These are phyloP conservation scores for Hyaloperonospora brassicae DNA, from an alignment of 352 stramenopile genomes.

Conservation along the genomic window DNA sequence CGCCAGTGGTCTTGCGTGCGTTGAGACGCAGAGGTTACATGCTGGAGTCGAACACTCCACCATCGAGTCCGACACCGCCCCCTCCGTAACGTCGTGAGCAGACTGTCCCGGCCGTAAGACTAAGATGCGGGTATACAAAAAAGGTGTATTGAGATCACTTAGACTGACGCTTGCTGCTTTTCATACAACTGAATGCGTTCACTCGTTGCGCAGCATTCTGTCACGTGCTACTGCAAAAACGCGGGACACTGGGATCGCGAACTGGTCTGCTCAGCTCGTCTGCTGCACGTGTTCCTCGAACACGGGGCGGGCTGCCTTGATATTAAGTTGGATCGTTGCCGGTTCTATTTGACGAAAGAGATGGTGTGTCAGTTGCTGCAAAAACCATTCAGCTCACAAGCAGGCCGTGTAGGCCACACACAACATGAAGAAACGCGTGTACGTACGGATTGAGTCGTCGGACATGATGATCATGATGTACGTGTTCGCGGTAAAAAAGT, in stretches of 20 bases:
- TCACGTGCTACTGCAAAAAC: too few species aligned
- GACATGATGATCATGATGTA: conserved; percentile 99
- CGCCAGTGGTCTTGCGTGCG: conserved; percentile 64
- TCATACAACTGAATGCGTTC: conserved; percentile 1
- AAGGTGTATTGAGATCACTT: conserved; percentile 10
- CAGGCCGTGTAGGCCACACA: too few species aligned
- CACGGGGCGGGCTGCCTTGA: conserved; percentile 91
- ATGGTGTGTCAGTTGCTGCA: conserved; percentile 4
- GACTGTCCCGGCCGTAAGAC: too few species aligned
- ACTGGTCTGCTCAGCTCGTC: conserved; percentile 45
- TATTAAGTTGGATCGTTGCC: conserved; percentile 94
- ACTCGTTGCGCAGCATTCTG: neutral
- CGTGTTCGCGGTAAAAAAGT: conserved; percentile 97
- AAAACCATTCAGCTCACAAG: too few species aligned
- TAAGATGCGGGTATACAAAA: conserved; percentile 6
- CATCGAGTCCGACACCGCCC: conserved; percentile 19
- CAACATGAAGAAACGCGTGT: too few species aligned
- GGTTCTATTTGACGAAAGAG: conserved; percentile 50
- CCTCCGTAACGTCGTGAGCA: conserved; percentile 5
- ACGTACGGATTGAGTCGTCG: conserved; percentile 81
- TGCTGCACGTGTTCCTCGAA: conserved; percentile 92
- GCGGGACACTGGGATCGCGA: neutral
- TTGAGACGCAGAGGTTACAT: conserved; percentile 69
- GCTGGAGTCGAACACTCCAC: conserved; percentile 28
- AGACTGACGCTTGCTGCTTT: conserved; percentile 8